A percentile compares a stretch with the other conserved stretches of the same genome.
phyloP scores from a whole-genome alignment of 805 yeast genomes.

The Scheffersomyces ergatensis region DNA sequence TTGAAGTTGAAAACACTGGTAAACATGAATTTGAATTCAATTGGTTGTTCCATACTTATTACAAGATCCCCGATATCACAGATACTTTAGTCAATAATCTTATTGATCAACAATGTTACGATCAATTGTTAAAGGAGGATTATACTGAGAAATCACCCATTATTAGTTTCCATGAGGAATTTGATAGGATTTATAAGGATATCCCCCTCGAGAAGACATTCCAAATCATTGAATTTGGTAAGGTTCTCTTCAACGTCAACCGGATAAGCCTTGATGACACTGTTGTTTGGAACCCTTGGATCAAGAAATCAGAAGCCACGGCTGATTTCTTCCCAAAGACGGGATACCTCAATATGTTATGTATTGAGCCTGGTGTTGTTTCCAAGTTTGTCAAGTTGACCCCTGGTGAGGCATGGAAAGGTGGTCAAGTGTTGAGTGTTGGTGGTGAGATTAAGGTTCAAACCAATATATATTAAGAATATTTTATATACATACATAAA shows the following conservation, averaged over 20 bases:
- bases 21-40: constrained; percentile 72
- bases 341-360: constrained; percentile 85
- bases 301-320: constrained; percentile 76
- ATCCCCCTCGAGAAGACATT: constrained; percentile 53
- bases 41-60: constrained; percentile 93
- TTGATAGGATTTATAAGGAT: constrained; percentile 78
- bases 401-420: constrained; percentile 79
- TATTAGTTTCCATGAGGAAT: constrained; percentile 69
- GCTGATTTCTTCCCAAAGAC: constrained; percentile 83
- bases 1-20: constrained; percentile 77
- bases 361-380: constrained; percentile 93
- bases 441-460: constrained; percentile 64
- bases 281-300: constrained; percentile 99
- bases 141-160: constrained; percentile 76
- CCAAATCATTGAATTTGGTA: constrained; percentile 70
- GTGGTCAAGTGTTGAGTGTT: constrained; percentile 56
- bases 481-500: background rate
- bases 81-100: constrained; percentile 77
- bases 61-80: constrained; percentile 71
- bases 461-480: constrained; percentile 39
- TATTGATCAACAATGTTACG: constrained; percentile 68
- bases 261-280: constrained; percentile 62
- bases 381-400: constrained; percentile 58
- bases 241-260: constrained; percentile 65
- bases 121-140: constrained; percentile 65